Percentiles rank a stretch among this genome's conserved stretches.
Conservation (phyloP, 192 early-diverging fungal species). For the Coemansia guatemalensis region DNA sequence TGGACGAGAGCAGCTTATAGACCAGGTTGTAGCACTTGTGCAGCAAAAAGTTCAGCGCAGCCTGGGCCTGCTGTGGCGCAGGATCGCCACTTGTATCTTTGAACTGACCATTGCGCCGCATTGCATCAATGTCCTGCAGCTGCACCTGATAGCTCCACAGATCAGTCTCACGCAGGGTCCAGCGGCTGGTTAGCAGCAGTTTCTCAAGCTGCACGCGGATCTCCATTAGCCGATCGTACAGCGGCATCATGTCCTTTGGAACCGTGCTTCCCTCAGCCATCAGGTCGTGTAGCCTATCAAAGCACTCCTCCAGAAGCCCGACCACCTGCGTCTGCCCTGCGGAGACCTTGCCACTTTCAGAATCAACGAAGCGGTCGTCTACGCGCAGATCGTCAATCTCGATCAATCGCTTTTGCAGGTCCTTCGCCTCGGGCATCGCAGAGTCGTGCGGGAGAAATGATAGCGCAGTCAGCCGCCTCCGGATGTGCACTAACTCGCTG, state of each 20-base stretch:
- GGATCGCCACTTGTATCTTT: slow-evolving; percentile 65
- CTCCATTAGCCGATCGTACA: slow-evolving; percentile 63
- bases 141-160: slow-evolving; percentile 75
- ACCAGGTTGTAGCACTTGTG: slow-evolving; percentile 84
- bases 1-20: slow-evolving; percentile 75
- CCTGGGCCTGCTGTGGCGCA: slow-evolving; percentile 65
- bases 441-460: slow-evolving; percentile 36
- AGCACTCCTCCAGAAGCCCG: slow-evolving; percentile 76
- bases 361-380: slow-evolving; percentile 77
- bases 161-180: slow-evolving; percentile 80
- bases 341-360: slow-evolving; percentile 62
- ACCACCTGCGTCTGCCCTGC: slow-evolving; percentile 86
- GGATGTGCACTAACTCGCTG: slow-evolving; percentile 67
- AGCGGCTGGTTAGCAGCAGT: slow-evolving; percentile 70
- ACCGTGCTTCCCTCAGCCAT: slow-evolving; percentile 68
- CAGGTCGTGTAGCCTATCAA: slow-evolving; percentile 79
- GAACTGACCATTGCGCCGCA: slow-evolving; percentile 84
- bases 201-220: slow-evolving; percentile 77
- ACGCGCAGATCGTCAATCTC: slow-evolving; percentile 76
- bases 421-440: slow-evolving; percentile 35
- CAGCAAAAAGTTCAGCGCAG: slow-evolving; percentile 71
- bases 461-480: slow-evolving; percentile 57
- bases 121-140: slow-evolving; percentile 78
- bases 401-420: slow-evolving; percentile 70
- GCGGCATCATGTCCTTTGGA: slow-evolving; percentile 57